Evolutionary conservation across 2,329 filamentous ascomycete genomes (phyloP).

Genomic region (Colletotrichum chrysophilum): DNA sequence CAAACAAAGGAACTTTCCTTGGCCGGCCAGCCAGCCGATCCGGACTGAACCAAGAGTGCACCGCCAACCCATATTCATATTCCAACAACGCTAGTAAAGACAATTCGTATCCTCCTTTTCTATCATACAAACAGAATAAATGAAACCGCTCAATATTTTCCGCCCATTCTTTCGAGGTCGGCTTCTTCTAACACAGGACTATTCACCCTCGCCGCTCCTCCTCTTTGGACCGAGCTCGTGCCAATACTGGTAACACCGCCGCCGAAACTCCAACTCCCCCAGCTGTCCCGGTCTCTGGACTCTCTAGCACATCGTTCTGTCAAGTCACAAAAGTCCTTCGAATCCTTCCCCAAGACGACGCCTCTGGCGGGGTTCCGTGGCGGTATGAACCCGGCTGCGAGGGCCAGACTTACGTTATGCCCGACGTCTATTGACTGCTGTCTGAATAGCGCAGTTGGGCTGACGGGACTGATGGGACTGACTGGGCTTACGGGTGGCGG

Average conservation of each 20-base stretch:
- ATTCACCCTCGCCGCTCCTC: constrained; percentile 12
- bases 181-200: constrained; percentile 29
- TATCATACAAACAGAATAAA: neutral
- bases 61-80: neutral
- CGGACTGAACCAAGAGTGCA: neutral
- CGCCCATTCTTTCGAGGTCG: constrained; percentile 32
- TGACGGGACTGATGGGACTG: neutral
- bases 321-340: constrained; percentile 33
- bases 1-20: neutral
- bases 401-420: constrained; percentile 4
- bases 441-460: neutral
- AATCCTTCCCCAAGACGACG: constrained; percentile 24
- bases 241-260: neutral
- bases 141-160: constrained; percentile 23
- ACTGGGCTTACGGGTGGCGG: constrained; percentile 27
- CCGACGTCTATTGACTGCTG: neutral
- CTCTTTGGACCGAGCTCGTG: constrained; percentile 1
- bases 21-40: neutral
- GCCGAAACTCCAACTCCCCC: constrained; percentile 36
- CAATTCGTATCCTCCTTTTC: neutral
- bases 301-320: constrained; percentile 36
- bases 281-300: constrained; percentile 34
- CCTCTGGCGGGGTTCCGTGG: constrained; percentile 21
- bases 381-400: constrained; percentile 18
- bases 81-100: neutral